phyloP scores from a whole-genome alignment of 108 stramenopile species.

The Nannochloropsis oceanica region DNA sequence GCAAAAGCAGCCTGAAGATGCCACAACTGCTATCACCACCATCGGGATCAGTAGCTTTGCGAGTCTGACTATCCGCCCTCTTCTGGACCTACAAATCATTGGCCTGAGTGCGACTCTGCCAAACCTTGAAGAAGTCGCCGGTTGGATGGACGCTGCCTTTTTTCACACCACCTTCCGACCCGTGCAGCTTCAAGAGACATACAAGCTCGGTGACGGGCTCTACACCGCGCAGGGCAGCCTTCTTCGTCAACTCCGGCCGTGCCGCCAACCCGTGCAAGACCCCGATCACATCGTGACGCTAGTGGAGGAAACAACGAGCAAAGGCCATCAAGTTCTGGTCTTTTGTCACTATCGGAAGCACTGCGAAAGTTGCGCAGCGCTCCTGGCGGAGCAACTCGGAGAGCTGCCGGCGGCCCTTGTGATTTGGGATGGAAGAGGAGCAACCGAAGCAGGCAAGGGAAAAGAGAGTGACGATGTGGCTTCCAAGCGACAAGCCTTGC shows the following conservation, averaged over 20 bases:
- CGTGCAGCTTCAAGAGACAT: conserved; percentile 29
- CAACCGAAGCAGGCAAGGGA: neutral
- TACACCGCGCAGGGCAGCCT: neutral
- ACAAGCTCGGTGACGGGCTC: neutral
- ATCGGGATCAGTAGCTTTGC: neutral
- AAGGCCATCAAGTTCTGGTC: conserved; percentile 11
- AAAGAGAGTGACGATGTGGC: neutral
- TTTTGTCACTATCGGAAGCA: conserved; percentile 13
- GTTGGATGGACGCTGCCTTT: conserved; percentile 30
- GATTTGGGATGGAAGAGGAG: neutral
- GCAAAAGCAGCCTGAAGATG: neutral
- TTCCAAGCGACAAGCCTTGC: neutral
- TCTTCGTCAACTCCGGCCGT: neutral
- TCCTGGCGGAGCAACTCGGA: neutral
- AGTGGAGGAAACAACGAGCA: neutral
- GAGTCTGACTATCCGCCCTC: neutral
- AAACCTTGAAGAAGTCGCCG: conserved; percentile 28
- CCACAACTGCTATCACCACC: neutral
- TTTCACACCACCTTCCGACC: conserved; percentile 33
- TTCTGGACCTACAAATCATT: conserved; percentile 10
- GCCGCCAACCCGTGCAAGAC: neutral
- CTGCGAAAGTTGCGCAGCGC: conserved; percentile 15
- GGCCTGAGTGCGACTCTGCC: conserved; percentile 38
- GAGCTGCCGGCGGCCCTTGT: neutral
- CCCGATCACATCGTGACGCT: neutral